A percentile compares a stretch with the other conserved stretches of the same genome.
These are phyloP conservation scores for Phytophthora cactorum DNA, from an alignment of 352 stramenopile genomes.

Conservation along the genomic window DNA sequence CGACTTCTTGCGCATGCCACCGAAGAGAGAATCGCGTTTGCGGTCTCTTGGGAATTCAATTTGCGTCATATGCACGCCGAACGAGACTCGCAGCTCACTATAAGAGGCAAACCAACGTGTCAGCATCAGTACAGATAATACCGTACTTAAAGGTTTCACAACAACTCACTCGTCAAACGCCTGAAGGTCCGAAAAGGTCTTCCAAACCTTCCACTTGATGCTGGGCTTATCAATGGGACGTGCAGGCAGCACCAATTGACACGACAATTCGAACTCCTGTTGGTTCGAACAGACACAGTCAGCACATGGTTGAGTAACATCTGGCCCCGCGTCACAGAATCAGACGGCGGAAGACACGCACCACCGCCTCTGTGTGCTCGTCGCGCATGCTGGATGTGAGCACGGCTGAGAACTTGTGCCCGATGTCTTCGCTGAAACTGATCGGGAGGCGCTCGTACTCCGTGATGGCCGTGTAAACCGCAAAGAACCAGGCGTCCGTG, in stretches of 20 bases:
- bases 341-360: slow-evolving; percentile 30
- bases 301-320: slow-evolving; percentile 18
- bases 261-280: slow-evolving; percentile 80
- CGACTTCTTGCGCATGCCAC: slow-evolving; percentile 70
- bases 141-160: neutral
- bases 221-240: slow-evolving; percentile 67
- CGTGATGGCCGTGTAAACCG: slow-evolving; percentile 77
- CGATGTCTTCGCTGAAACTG: slow-evolving; percentile 42
- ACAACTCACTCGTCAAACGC: slow-evolving; percentile 69
- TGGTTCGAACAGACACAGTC: slow-evolving; percentile 10
- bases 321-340: slow-evolving; percentile 7
- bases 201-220: slow-evolving; percentile 84
- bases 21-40: slow-evolving; percentile 77
- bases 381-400: slow-evolving; percentile 62
- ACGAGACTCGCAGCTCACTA: slow-evolving; percentile 64
- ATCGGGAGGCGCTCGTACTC: slow-evolving; percentile 62
- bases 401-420: slow-evolving; percentile 56
- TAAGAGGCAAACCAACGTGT: slow-evolving; percentile 10
- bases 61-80: slow-evolving; percentile 60
- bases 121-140: slow-evolving; percentile 9
- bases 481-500: slow-evolving; percentile 82
- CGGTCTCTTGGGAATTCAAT: slow-evolving; percentile 69
- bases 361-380: slow-evolving; percentile 62
- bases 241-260: slow-evolving; percentile 61
- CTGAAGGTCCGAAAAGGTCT: slow-evolving; percentile 69